Evolutionary conservation across 495 filamentous ascomycete genomes (phyloP), one percentile per base, ranked within the genome.

Genomic region (Saxispiralis lemnorum): DNA sequence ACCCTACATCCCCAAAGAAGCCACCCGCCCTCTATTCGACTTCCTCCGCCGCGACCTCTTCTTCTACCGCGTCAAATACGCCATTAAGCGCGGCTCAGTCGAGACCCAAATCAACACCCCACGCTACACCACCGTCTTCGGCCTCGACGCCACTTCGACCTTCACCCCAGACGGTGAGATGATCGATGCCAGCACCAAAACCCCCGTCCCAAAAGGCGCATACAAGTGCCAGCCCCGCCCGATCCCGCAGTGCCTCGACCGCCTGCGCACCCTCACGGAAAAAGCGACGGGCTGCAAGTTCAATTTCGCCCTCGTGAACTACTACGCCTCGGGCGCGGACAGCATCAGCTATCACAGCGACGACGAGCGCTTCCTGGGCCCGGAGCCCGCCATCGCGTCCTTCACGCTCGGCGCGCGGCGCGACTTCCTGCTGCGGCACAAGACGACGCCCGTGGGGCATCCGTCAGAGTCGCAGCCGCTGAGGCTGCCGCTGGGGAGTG

Each of bases 251-350:
- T 81, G 78, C 52, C 68, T 85, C 1, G 66, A 76, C 32, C 46
- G 57, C 1, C 64, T 84, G 1, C 66, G 71, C 3, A 55, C 55
- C 30, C 52, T 66, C 30, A 71, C 76, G 6, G 74, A 83, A 58
- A 57, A 63, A 5, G 64, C 70, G 3, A 79, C 77, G 1, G 63
- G 63, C n/a, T 63, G 64, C 44, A 67, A 45, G 2, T 85, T 78
- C 58, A 85, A 87, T 51, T 81, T 83, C 60, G 72, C 71, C 43
- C 64, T 85, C 1, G 76, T 84, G 7, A 85, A 84, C 51, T 85
- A 84, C 63, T 84, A 84, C 58, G 71, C 75, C 28, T 66, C 63
- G 20, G 79, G 78, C 1, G 59, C 69, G 10, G 78, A 83, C 58
- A 79, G 73, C 43, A 85, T 85, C 30, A 63, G 72, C 18, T 87